phyloP scores from a whole-genome alignment of 2,329 filamentous ascomycete genomes.

The Aspergillus cejpii region DNA sequence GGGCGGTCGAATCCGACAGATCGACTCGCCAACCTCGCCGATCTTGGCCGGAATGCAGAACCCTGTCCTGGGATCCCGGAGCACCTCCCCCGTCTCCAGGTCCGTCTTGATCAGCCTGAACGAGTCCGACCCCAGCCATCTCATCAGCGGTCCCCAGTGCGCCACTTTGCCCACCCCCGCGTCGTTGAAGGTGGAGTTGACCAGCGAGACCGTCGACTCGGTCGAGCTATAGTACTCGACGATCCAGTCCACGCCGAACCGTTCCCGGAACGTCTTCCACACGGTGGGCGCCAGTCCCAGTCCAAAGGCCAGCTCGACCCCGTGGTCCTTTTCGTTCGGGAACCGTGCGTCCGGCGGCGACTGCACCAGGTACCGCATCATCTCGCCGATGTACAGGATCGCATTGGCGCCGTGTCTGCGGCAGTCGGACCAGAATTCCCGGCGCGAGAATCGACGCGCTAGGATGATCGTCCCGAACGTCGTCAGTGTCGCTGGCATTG shows the following conservation, averaged over 20 bases:
- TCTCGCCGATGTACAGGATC: constrained; percentile 18
- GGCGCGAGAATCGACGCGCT: constrained; percentile 20
- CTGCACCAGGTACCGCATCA: constrained; percentile 17
- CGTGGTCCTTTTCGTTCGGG: not conserved
- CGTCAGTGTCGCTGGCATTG: not conserved
- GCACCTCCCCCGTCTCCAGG: too few species aligned
- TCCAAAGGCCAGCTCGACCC: not conserved
- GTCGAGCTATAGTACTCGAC: constrained; percentile 4
- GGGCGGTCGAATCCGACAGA: too few species aligned
- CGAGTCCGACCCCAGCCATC: too few species aligned
- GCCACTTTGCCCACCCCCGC: not conserved
- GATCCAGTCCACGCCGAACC: constrained; percentile 1
- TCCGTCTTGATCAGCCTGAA: too few species aligned
- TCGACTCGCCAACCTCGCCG: too few species aligned
- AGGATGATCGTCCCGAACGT: constrained; percentile 1
- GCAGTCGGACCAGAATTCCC: constrained; percentile 15
- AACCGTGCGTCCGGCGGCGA: not conserved
- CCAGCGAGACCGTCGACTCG: constrained; percentile 1
- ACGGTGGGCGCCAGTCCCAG: not conserved
- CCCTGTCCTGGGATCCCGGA: too few species aligned
- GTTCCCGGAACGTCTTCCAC: constrained; percentile 2
- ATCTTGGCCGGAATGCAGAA: too few species aligned
- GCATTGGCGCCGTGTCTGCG: constrained; percentile 13
- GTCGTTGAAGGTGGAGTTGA: not conserved
- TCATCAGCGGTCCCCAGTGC: constrained; percentile 3